Base-by-base conservation (phyloP, 352 stramenopile genomes). In the Globisporangium iwayamae region DNA sequence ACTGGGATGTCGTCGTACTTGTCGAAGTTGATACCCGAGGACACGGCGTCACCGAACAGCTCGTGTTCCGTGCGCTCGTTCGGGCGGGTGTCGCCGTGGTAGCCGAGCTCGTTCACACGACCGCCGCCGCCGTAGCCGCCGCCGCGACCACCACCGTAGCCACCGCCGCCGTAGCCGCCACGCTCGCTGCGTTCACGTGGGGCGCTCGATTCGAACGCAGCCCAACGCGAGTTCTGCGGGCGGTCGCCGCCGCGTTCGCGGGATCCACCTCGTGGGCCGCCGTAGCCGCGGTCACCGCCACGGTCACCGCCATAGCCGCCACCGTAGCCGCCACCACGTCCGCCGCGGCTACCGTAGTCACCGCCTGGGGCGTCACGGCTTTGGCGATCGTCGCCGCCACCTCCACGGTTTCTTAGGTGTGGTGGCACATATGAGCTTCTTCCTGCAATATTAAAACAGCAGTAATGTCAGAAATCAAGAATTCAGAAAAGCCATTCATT, bases 1-100 rank as follows among this genome's bases (percentile, higher is more conserved):
- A 99, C 95, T n/a, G 95, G 96, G 55, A 99, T 99, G 56, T 98
- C 96, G 71, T 99, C 96, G 74, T 99, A 99, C 65, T 97, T 98
- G 83, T 99, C 96, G 78, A 99, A 99, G 83, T 99, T 99, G 73
- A 99, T 99, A 45, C 96, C 96, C 20, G 95, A 98, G 30, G 90
- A 98, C 67, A 97, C 90, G 52, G 76, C 80, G 67, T 94, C 87
- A n/a, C 85, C 85, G 69, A 98, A 98, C 28, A 98, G 77, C 65
- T 98, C 81, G 47, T 87, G 81, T 70, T 98, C 94, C 1, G 98
- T 65, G 18, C 96, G 94, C 57, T 91, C 82, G 72, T 98, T 98
- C 13, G 83, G 81, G 50, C 87, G 82, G 62, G 93, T 75, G 70
- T 98, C 93, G 25, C 98, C 97, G 76, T 99, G 96, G 80, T 98